phyloP scores from a whole-genome alignment of 257 asterid species.

The Solanum pinnatisectum region DNA sequence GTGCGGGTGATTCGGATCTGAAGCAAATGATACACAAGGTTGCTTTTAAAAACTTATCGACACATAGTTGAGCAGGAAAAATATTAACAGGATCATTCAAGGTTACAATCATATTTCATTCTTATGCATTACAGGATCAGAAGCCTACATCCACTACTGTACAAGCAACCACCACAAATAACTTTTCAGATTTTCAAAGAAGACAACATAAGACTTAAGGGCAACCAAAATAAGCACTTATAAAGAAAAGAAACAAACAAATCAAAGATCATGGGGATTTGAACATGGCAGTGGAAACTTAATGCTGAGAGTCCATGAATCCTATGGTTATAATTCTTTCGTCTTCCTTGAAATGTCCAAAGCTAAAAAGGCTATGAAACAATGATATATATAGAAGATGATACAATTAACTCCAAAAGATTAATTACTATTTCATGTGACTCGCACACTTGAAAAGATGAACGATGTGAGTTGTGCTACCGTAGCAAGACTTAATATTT shows the following conservation, averaged over 20 bases:
- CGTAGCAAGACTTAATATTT: not conserved
- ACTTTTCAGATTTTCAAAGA: not conserved
- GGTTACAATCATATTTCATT: not conserved
- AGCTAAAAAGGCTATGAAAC: not conserved
- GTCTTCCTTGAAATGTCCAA: not conserved
- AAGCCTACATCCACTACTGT: not conserved
- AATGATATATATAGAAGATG: not conserved
- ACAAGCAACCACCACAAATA: not conserved
- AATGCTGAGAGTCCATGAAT: not conserved
- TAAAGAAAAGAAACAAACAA: not conserved
- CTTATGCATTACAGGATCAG: not conserved
- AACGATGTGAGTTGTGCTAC: not conserved
- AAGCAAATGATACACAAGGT: constrained; percentile 5
- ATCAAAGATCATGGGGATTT: not conserved
- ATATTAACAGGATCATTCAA: not conserved
- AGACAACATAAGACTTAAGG: not conserved
- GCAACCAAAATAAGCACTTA: not conserved
- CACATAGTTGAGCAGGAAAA: not conserved
- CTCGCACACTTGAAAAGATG: not conserved
- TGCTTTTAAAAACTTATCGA: not conserved
- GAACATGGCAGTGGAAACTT: not conserved
- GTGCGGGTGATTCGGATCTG: constrained; percentile 87
- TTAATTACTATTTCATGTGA: not conserved
- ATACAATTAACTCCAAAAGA: not conserved
- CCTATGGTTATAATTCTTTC: not conserved